These are phyloP conservation scores for Podila epicladia DNA, from an alignment of 192 early-diverging fungal species.

Conservation along the genomic window DNA sequence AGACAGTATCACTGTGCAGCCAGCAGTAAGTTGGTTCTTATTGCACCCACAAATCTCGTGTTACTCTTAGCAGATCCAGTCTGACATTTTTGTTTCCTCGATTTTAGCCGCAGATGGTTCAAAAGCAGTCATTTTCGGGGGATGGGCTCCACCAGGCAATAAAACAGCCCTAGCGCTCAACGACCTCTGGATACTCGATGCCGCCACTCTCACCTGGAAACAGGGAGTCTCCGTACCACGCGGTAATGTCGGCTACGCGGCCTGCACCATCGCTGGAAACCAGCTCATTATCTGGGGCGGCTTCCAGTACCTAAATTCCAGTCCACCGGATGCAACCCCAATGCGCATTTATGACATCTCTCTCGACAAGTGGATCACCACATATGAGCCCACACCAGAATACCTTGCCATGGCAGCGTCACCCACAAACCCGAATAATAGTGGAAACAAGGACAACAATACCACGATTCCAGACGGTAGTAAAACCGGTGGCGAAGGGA, in stretches of 20 bases:
- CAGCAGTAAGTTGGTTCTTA: neutral
- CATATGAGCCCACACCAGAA: neutral
- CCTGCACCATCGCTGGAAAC: neutral
- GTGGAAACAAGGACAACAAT: neutral
- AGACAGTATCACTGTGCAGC: conserved; percentile 1
- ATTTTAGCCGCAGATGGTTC: neutral
- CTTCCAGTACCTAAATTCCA: neutral
- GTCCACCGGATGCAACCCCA: neutral
- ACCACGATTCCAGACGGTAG: neutral
- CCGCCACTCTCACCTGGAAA: neutral
- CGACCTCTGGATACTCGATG: neutral
- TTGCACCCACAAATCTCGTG: too few species aligned
- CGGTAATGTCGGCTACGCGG: neutral
- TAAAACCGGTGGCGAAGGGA: neutral
- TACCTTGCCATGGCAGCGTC: neutral
- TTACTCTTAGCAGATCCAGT: neutral
- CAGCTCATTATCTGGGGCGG: neutral
- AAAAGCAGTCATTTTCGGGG: neutral
- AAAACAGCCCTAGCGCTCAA: neutral
- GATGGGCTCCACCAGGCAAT: neutral
- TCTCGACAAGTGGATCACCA: neutral
- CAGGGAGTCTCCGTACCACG: neutral
- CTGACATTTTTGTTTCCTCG: neutral
- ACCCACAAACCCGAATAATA: neutral
- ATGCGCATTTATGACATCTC: neutral